Percentiles rank a stretch among this genome's conserved stretches.
These are phyloP conservation scores for Chlorella vulgaris DNA, from an alignment of 139 green algal species.

Conservation along the genomic window DNA sequence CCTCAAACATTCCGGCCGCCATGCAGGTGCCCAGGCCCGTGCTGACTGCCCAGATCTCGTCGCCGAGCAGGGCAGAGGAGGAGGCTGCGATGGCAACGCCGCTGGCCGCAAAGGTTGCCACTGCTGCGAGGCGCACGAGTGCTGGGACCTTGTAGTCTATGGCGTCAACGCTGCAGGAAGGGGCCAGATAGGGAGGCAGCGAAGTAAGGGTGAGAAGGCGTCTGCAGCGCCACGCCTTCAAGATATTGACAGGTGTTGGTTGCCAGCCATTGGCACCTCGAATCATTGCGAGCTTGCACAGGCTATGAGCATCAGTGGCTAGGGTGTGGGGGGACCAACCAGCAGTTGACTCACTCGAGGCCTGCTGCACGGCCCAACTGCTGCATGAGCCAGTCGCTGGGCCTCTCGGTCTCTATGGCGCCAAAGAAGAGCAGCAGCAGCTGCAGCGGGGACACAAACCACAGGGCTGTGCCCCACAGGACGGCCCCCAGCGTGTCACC, in stretches of 20 bases:
- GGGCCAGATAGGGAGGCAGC: no score
- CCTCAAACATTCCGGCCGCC: constrained; percentile 69
- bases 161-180: constrained; percentile 45
- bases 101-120: constrained; percentile 31
- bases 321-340: no score
- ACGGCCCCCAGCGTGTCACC: constrained; percentile 52
- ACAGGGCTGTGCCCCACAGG: constrained; percentile 65
- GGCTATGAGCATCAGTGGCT: no score
- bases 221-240: no score
- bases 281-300: no score
- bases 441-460: constrained; percentile 54
- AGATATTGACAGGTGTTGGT: no score
- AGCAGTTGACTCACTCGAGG: constrained; percentile 25
- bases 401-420: constrained; percentile 71
- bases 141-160: constrained; percentile 54
- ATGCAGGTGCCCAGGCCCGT: constrained; percentile 47
- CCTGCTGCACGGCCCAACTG: constrained; percentile 20
- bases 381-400: constrained; percentile 70
- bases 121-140: constrained; percentile 30
- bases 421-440: constrained; percentile 84
- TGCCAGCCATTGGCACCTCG: no score
- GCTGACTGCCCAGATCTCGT: constrained; percentile 58
- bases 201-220: no score
- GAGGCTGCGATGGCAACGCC: constrained; percentile 41
- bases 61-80: constrained; percentile 43